phyloP scores from a whole-genome alignment of 768 basidiomycete genomes.

The Dendrothele bispora region DNA sequence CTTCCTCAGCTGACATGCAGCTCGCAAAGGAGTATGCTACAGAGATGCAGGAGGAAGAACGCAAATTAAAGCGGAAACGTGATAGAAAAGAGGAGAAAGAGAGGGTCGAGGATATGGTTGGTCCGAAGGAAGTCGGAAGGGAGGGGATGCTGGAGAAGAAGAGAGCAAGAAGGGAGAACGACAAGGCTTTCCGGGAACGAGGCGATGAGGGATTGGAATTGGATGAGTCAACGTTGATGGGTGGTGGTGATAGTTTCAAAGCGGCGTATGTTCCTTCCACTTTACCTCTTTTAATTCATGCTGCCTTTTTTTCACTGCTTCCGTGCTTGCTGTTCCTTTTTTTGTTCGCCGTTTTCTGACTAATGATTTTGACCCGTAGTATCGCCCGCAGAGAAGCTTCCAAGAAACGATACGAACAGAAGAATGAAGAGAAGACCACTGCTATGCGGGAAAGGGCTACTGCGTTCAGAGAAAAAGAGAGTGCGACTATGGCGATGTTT shows the following conservation, averaged over 20 bases:
- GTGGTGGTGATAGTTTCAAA: slow-evolving; percentile 80
- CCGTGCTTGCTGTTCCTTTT: slow-evolving; percentile 6
- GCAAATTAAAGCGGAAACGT: slow-evolving; percentile 62
- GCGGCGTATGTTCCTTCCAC: slow-evolving; percentile 56
- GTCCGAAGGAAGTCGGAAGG: slow-evolving; percentile 77
- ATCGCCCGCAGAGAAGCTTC: slow-evolving; percentile 74
- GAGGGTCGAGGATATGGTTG: slow-evolving; percentile 72
- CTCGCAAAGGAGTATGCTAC: slow-evolving; percentile 63
- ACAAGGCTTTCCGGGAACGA: slow-evolving; percentile 70
- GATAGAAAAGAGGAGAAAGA: slow-evolving; percentile 67
- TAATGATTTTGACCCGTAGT: slow-evolving; percentile 45
- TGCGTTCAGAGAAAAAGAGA: slow-evolving; percentile 76
- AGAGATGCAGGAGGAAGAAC: slow-evolving; percentile 54
- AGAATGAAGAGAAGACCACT: slow-evolving; percentile 53
- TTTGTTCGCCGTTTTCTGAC: too few relatives aligned
- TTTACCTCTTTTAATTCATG: neutral
- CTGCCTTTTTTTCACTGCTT: slow-evolving; percentile 1
- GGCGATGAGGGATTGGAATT: slow-evolving; percentile 79
- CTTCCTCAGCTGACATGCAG: slow-evolving; percentile 66
- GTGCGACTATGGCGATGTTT: slow-evolving; percentile 96
- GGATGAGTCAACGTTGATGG: slow-evolving; percentile 78
- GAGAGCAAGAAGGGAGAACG: slow-evolving; percentile 65
- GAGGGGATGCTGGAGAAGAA: slow-evolving; percentile 91
- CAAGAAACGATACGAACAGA: slow-evolving; percentile 60
- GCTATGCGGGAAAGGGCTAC: slow-evolving; percentile 59